A percentile compares a stretch with the other conserved stretches of the same genome.
These are phyloP conservation scores for Madurella fahalii DNA, from an alignment of 2,329 filamentous ascomycete species.

Conservation along the genomic window DNA sequence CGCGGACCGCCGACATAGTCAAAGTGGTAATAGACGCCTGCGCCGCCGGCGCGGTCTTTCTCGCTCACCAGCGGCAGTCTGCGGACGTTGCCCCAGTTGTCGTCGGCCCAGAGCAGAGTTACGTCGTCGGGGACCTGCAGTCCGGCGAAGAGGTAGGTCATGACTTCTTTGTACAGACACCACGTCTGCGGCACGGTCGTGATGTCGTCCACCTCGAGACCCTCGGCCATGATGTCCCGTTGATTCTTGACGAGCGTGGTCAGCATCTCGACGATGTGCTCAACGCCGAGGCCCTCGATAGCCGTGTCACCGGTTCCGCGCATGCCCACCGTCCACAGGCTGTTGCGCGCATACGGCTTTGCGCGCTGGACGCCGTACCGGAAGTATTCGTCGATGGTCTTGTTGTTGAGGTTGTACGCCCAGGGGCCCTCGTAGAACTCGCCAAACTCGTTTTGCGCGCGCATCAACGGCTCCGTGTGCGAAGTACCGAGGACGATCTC, in stretches of 20 bases:
- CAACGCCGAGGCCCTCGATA: constrained; percentile 48
- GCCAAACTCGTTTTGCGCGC: constrained; percentile 54
- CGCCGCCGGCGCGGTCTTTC: constrained; percentile 55
- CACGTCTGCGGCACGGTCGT: constrained; percentile 62
- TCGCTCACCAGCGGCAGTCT: constrained; percentile 58
- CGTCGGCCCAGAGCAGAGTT: constrained; percentile 65
- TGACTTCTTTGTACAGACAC: constrained; percentile 73
- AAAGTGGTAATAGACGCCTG: constrained; percentile 62
- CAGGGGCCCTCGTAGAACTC: constrained; percentile 57
- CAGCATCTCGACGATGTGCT: constrained; percentile 55
- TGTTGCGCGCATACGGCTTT: constrained; percentile 60
- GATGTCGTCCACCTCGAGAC: constrained; percentile 48
- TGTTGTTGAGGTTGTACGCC: constrained; percentile 67
- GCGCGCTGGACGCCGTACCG: constrained; percentile 61
- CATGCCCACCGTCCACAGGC: constrained; percentile 66
- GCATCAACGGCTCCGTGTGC: constrained; percentile 69
- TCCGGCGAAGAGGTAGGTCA: constrained; percentile 63
- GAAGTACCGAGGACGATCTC: constrained; percentile 69
- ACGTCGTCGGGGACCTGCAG: constrained; percentile 62
- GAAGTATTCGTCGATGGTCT: constrained; percentile 65
- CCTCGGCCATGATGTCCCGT: constrained; percentile 52
- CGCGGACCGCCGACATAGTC: constrained; percentile 49
- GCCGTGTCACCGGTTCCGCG: constrained; percentile 65
- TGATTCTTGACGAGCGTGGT: constrained; percentile 59
- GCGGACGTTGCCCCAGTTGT: constrained; percentile 65